A percentile compares a stretch with the other conserved stretches of the same genome.
Conservation (phyloP, 106 monocot genomes). For the Cymbidium sinense region DNA sequence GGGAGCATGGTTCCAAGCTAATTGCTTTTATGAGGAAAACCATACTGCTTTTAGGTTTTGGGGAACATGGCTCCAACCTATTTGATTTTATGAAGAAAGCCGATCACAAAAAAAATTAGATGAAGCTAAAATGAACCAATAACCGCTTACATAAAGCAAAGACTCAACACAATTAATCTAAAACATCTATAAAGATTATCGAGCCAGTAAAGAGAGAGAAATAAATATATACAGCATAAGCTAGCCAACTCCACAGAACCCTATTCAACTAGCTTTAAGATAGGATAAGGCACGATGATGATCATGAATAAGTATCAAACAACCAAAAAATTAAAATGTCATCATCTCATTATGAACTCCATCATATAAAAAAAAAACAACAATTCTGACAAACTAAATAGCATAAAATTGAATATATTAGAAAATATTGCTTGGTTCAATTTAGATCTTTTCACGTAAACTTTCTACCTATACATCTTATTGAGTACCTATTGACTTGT, state of each 20-base stretch:
- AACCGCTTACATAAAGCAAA: no score
- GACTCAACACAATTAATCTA: no score
- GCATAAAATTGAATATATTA: neutral
- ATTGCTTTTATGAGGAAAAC: no score
- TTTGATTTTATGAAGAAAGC: no score
- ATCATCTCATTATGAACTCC: neutral
- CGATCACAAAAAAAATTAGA: no score
- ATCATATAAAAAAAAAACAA: neutral
- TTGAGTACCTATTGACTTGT: conserved; percentile 78
- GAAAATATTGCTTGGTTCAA: neutral
- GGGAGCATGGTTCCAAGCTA: no score
- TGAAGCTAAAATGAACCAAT: no score
- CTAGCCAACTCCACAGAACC: neutral
- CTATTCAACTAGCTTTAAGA: neutral
- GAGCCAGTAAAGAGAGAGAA: no score
- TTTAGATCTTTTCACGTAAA: neutral
- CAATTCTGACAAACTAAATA: neutral
- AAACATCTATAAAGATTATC: no score
- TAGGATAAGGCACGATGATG: neutral
- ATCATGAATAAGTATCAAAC: neutral
- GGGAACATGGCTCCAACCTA: no score
- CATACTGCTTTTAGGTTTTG: no score
- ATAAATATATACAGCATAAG: neutral
- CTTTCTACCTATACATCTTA: neutral
- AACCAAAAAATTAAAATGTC: no score